Conservation (phyloP, 371 early-diverging fungal genomes). For the Gilbertella persicaria region DNA sequence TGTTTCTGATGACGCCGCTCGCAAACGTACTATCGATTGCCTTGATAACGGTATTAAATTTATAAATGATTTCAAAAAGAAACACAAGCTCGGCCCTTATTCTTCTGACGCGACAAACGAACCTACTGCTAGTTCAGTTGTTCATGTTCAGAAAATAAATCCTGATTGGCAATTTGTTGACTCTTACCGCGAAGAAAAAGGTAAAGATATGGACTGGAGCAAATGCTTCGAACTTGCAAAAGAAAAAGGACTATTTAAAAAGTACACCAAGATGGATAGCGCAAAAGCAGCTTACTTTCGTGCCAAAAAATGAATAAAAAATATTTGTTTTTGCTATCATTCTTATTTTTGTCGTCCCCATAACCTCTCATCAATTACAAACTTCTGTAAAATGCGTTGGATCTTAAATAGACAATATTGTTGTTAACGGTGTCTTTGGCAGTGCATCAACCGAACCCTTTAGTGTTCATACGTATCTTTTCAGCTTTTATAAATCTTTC, state of each 20-base stretch:
- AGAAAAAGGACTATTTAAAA: conserved; percentile 12
- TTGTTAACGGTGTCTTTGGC: too few relatives aligned
- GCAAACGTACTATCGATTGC: conserved; percentile 21
- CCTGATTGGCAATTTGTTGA: conserved; percentile 20
- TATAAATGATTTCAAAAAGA: conserved; percentile 14
- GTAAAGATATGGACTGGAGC: conserved; percentile 12
- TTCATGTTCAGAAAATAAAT: conserved; percentile 5
- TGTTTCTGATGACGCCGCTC: conserved; percentile 9
- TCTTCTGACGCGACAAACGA: conserved; percentile 1
- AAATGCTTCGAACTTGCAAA: conserved; percentile 11
- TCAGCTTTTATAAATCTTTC: too few relatives aligned
- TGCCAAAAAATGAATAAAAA: conserved; percentile 6
- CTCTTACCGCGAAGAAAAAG: conserved; percentile 14
- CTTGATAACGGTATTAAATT: conserved; percentile 12
- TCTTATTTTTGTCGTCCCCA: conserved; percentile 1
- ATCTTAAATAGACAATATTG: conserved; percentile 4
- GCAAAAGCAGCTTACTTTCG: conserved; percentile 13
- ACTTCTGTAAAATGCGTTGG: conserved; percentile 1
- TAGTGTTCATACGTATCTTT: too few relatives aligned
- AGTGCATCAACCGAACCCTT: too few relatives aligned
- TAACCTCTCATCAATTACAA: conserved; percentile 2
- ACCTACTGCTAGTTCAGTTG: conserved; percentile 6
- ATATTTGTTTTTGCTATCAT: conserved; percentile 5
- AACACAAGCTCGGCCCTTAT: conserved; percentile 11
- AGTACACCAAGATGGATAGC: conserved; percentile 8